Evolutionary conservation across 306 rosid genomes (phyloP).

Genomic region (Adenanthera pavonina): DNA sequence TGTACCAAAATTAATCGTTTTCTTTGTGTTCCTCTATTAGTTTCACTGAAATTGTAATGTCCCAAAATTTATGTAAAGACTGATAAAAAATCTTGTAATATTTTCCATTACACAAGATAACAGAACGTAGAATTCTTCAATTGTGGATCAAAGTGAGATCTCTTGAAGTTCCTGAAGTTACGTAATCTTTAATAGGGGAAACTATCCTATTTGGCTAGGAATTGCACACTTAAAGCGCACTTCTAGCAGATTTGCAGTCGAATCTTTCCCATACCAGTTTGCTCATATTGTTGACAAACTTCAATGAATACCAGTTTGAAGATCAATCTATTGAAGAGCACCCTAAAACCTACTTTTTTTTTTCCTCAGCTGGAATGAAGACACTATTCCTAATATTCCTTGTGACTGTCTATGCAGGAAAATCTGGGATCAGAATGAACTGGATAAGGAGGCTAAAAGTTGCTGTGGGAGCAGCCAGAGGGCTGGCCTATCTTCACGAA

Average conservation of each 20-base stretch:
- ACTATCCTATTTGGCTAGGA: too few relatives aligned
- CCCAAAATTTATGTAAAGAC: neutral
- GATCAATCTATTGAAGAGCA: neutral
- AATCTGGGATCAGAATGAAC: constrained; percentile 63
- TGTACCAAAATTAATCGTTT: too few relatives aligned
- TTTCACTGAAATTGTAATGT: neutral
- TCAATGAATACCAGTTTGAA: neutral
- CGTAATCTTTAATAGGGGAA: too few relatives aligned
- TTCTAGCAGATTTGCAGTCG: too few relatives aligned
- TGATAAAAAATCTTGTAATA: neutral
- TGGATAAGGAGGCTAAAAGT: constrained; percentile 73
- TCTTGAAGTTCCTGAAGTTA: too few relatives aligned
- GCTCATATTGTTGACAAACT: neutral
- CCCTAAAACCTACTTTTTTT: too few relatives aligned
- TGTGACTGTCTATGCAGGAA: constrained; percentile 52
- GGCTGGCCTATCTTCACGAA: constrained; percentile 77
- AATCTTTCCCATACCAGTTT: neutral
- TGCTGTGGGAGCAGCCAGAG: constrained; percentile 74
- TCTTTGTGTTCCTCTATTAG: too few relatives aligned
- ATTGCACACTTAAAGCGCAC: too few relatives aligned
- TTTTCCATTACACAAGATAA: neutral
- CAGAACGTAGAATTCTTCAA: neutral
- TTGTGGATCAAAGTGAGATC: too few relatives aligned
- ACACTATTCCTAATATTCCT: neutral
- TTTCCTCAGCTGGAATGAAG: neutral